phyloP scores from a whole-genome alignment of 305 asterid species.

The Fraxinus albicans region DNA sequence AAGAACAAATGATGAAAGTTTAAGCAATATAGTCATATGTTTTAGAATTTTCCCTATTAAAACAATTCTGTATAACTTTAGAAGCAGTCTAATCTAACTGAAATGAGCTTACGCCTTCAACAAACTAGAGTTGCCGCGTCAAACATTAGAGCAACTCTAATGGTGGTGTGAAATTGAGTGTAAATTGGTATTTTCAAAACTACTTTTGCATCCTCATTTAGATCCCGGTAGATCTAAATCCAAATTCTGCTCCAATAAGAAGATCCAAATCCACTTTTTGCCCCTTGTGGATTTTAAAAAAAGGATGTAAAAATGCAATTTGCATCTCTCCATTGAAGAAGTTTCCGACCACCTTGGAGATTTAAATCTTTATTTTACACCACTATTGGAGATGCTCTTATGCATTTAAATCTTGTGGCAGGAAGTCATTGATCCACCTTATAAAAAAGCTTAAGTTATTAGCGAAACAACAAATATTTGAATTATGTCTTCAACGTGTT shows the following conservation, averaged over 20 bases:
- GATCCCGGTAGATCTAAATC: neutral
- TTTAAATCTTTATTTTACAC: neutral
- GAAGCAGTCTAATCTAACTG: neutral
- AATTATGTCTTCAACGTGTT: neutral
- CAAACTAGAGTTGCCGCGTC: constrained; percentile 6
- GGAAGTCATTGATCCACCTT: neutral
- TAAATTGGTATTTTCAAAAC: neutral
- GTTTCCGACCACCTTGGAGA: neutral
- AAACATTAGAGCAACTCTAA: neutral
- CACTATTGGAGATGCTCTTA: neutral
- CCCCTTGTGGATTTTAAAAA: neutral
- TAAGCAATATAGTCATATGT: neutral
- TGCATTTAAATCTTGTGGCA: neutral
- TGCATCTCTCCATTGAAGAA: neutral
- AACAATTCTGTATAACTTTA: neutral
- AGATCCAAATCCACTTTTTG: neutral
- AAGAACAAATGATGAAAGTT: constrained; percentile 10
- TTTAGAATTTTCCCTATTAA: neutral
- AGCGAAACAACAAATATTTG: neutral
- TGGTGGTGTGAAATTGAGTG: neutral
- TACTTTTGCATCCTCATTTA: neutral
- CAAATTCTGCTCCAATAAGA: neutral
- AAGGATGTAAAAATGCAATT: too few relatives aligned
- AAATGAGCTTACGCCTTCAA: constrained; percentile 4
- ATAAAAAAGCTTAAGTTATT: neutral